Evolutionary conservation across 768 basidiomycete species (phyloP).

Genomic region (Pleurotus citrinopileatus): DNA sequence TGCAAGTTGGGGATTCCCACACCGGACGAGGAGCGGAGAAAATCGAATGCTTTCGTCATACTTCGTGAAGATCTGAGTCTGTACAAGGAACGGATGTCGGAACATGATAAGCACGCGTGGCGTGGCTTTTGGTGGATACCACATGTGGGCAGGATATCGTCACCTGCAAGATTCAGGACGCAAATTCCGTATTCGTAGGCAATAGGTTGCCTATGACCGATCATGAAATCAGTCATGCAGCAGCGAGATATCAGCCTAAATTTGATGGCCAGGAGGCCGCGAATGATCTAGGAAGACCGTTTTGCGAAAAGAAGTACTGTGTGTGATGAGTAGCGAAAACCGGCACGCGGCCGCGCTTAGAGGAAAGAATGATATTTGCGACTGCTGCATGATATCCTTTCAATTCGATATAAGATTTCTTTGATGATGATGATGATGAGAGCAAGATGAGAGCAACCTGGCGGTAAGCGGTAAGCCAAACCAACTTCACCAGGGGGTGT

Average conservation of each 20-base stretch:
- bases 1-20: neutral
- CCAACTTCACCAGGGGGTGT: neutral
- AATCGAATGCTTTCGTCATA: neutral
- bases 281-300: neutral
- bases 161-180: neutral
- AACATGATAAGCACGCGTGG: neutral
- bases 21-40: neutral
- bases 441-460: neutral
- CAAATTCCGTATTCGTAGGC: neutral
- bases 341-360: neutral
- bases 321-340: neutral
- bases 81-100: neutral
- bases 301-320: too few relatives aligned
- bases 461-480: neutral
- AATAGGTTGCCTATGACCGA: neutral
- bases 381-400: too few relatives aligned
- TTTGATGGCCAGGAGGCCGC: neutral
- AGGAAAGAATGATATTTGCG: too few relatives aligned
- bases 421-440: too few relatives aligned
- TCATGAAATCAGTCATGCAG: neutral
- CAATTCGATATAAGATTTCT: too few relatives aligned
- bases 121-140: neutral
- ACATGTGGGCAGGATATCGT: neutral
- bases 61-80: neutral
- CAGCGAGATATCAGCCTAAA: neutral